phyloP scores from a whole-genome alignment of 306 rosid species.

The Malus sieversii region DNA sequence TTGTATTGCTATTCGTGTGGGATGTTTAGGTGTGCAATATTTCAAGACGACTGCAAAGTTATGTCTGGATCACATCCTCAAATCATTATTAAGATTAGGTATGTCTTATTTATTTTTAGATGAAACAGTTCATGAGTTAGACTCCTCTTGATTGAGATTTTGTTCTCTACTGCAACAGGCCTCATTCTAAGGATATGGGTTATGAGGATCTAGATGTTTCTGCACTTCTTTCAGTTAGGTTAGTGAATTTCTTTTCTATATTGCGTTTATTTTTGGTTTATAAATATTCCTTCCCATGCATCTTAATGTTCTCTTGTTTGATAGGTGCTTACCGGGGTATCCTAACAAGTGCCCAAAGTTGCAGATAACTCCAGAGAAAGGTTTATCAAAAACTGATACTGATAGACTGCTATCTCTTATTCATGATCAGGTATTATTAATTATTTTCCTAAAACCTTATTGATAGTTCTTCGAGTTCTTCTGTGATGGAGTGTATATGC shows the following conservation, averaged over 20 bases:
- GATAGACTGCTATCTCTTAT: constrained; percentile 66
- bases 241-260: constrained; percentile 16
- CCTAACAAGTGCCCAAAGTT: constrained; percentile 91
- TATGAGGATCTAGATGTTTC: constrained; percentile 77
- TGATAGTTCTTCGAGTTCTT: not conserved
- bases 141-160: constrained; percentile 9
- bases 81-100: constrained; percentile 65
- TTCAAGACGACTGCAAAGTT: constrained; percentile 72
- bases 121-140: not conserved
- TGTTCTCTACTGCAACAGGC: constrained; percentile 43
- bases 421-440: constrained; percentile 54
- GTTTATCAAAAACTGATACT: constrained; percentile 54
- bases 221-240: constrained; percentile 70
- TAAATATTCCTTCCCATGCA: constrained; percentile 2
- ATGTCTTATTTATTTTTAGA: constrained; percentile 1
- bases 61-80: constrained; percentile 54
- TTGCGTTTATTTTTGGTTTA: not conserved
- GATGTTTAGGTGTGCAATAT: constrained; percentile 58
- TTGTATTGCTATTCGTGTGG: not conserved
- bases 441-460: not conserved
- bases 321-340: constrained; percentile 84
- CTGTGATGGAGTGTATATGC: not conserved
- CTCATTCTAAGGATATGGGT: constrained; percentile 89
- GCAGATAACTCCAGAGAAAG: constrained; percentile 69
- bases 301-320: not conserved